Evolutionary conservation across 106 monocot species (phyloP).

Genomic region (Dendrobium huoshanense): DNA sequence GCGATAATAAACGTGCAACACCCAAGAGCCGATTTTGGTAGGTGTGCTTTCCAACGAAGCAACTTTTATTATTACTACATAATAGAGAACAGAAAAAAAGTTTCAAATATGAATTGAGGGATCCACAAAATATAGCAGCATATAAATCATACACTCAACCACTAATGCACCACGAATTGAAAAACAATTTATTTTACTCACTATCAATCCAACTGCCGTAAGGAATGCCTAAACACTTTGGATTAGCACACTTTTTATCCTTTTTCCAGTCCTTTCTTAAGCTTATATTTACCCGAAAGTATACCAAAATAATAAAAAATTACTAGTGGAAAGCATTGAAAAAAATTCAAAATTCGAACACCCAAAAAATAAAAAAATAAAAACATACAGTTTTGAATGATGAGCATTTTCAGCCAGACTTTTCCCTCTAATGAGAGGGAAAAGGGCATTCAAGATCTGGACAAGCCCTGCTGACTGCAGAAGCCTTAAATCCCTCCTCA

Average conservation of each 20-base stretch:
- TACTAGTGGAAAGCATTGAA: background rate
- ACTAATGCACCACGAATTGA: background rate
- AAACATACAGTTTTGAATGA: constrained; percentile 26
- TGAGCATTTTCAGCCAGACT: constrained; percentile 30
- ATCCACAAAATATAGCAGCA: background rate
- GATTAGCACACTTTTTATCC: background rate
- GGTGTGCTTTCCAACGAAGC: constrained; percentile 23
- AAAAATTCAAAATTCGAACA: background rate
- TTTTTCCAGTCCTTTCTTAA: background rate
- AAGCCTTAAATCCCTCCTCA: constrained; percentile 64
- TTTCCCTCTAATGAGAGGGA: constrained; percentile 39
- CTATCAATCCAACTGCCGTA: background rate
- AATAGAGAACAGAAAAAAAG: background rate
- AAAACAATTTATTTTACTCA: background rate
- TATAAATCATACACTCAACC: background rate
- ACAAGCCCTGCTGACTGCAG: constrained; percentile 33
- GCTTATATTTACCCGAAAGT: background rate
- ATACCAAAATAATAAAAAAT: background rate
- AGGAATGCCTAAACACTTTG: background rate
- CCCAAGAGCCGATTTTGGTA: constrained; percentile 52
- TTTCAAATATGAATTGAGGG: background rate
- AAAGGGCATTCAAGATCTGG: constrained; percentile 41
- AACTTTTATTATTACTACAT: constrained; percentile 37
- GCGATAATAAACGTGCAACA: constrained; percentile 60
- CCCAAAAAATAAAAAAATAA: background rate